Evolutionary conservation across 2,329 filamentous ascomycete species (phyloP), one percentile per base, ranked within the genome.

Genomic region (Alternaria triticina): DNA sequence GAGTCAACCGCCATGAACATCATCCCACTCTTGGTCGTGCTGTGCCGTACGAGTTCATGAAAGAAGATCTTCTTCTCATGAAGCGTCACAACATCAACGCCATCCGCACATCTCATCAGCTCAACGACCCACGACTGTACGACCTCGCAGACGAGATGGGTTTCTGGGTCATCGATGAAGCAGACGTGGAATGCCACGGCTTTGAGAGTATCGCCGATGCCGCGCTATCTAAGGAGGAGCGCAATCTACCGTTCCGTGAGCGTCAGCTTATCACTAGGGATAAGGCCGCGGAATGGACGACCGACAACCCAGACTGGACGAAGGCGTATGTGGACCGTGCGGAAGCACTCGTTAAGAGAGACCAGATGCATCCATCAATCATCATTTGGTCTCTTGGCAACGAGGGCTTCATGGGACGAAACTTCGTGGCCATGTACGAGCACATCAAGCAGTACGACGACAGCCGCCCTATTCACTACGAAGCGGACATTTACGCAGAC

Each of bases 301-400:
- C 85, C 1, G 84, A 90, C 70, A 90, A 90, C 62, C 83, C 85
- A 2, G 80, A 81, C 0, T 91, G 88, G 89, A 83, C 81, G 58
- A 83, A 83, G 1, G 88, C 89, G 0, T 93, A 93, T 65, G 72
- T 93, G 2, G 90, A 93, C 74, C 87, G 91, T 4, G 88, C 89
- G 60, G 79, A 83, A 30, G 87, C 90, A 58, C 79, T 92, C 59
- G 83, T 93, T 0, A 84, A 89, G 70, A 84, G 91, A 15, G 90
- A 92, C 76, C 91, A 91, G 78, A 90, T 92, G 61, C 88, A 92
- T 67, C 77, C 90, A 0, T 89, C 85, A n/a, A 83, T 93, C 54
- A 88, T 93, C 52, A 86, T 92, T 45, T 93, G 91, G 91, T 90
- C 88, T 50, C 82, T 93, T 0, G 91, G 90, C 0, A 93, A 93